Evolutionary conservation across 495 filamentous ascomycete genomes (phyloP).

Genomic region (Daldinia decipiens): DNA sequence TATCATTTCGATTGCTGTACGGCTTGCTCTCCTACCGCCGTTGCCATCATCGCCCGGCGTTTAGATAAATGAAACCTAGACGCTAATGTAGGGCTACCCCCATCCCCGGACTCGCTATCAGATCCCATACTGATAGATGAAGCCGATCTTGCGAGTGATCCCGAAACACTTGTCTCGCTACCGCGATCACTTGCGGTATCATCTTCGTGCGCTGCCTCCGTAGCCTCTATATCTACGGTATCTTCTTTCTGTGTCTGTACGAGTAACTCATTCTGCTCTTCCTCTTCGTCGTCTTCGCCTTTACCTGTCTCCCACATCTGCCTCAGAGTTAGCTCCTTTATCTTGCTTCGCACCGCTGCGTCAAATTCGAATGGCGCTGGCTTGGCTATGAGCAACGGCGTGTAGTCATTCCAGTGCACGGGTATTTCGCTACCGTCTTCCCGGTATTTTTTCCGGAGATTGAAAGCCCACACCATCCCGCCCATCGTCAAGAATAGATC

Average conservation of each 20-base stretch:
- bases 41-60: slow-evolving; percentile 11
- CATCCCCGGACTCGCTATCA: slow-evolving; percentile 28
- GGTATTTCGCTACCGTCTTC: slow-evolving; percentile 51
- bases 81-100: slow-evolving; percentile 1
- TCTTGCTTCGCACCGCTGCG: slow-evolving; percentile 49
- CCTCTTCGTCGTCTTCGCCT: slow-evolving; percentile 43
- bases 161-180: slow-evolving; percentile 33
- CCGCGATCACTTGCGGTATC: slow-evolving; percentile 35
- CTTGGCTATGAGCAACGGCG: slow-evolving; percentile 64
- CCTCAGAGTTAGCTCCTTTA: slow-evolving; percentile 44
- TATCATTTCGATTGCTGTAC: background rate
- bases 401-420: slow-evolving; percentile 63
- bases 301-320: slow-evolving; percentile 52
- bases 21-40: background rate
- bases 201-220: slow-evolving; percentile 5
- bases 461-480: slow-evolving; percentile 67
- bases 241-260: slow-evolving; percentile 6
- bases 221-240: background rate
- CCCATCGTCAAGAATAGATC: slow-evolving; percentile 67
- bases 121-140: slow-evolving; percentile 29
- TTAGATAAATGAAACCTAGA: background rate
- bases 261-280: slow-evolving; percentile 27
- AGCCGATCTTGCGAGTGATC: slow-evolving; percentile 22
- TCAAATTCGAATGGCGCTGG: slow-evolving; percentile 60
- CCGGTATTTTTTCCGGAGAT: slow-evolving; percentile 59